Base-by-base conservation (phyloP, 257 asterid genomes). In the Agastache rugosa region DNA sequence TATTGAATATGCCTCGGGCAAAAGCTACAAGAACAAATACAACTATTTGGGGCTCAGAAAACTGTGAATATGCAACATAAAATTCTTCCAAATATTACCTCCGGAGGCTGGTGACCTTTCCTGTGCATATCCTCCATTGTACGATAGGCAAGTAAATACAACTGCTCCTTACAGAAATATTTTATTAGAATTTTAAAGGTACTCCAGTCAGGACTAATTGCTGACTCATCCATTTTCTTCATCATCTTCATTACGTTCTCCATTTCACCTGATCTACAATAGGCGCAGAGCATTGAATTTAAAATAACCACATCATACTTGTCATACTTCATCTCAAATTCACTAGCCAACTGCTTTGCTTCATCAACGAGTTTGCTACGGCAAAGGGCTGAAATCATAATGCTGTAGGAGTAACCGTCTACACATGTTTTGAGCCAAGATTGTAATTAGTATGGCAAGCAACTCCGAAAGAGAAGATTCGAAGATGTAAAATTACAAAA, bases 321-420 rank as follows among this genome's bases (percentile, higher is more conserved):
- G 82, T 82, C 88, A 82, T 86, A 87, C 83, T 87, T 90, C 53
- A 72, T 88, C 86, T 94, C 97, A 79, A 78, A 94, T 79, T 88
- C 90, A 84, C 80, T 77, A 72, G 97, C 96, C 83, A 90, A 71
- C 79, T 85, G 87, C 85, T 84, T 91, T 78, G 98, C 98, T 80
- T 92, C 98, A 87, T 90, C 88, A 69, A 94, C 68, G 77, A 80
- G 86, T 72, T 91, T 86, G 67, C 75, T n/a, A 37, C 93, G 97
- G 76, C 97, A 92, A 76, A 88, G 85, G 74, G 97, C 97, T 41
- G 97, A 84, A 76, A 94, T 94, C 98, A 94, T 91, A 62, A 94
- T 94, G 79, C 97, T 92, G 83, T 94, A 88, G 88, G 93, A 90
- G 84, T 85, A 94, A 65, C 98, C 98, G 62, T 89, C 98, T 94